These are phyloP conservation scores for Cyathus striatus DNA, from an alignment of 768 basidiomycete species.

Conservation along the genomic window DNA sequence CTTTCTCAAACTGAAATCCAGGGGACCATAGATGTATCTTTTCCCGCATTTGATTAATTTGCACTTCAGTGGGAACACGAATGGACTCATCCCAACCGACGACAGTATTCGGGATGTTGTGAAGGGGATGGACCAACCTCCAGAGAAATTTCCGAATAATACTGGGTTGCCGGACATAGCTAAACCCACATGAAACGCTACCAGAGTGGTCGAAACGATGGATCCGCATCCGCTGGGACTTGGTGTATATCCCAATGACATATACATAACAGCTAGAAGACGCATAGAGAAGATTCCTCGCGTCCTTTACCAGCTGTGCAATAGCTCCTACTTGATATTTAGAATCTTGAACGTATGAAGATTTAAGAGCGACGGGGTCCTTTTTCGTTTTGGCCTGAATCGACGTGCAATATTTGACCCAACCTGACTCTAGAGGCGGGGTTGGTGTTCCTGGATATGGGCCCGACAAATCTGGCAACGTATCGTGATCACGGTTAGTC, in stretches of 20 bases:
- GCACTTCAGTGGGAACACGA: neutral
- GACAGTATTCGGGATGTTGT: neutral
- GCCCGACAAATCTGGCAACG: neutral
- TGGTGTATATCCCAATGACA: neutral
- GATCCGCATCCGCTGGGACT: neutral
- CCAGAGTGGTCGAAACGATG: conserved; percentile 1
- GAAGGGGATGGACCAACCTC: neutral
- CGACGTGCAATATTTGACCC: neutral
- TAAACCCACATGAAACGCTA: neutral
- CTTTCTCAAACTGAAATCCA: neutral
- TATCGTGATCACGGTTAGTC: neutral
- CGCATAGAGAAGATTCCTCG: neutral
- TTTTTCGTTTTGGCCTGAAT: neutral
- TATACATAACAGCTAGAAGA: neutral
- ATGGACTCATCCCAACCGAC: neutral
- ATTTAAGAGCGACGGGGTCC: neutral
- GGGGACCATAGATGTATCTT: neutral
- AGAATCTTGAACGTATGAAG: neutral
- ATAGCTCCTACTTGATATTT: neutral
- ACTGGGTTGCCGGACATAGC: neutral
- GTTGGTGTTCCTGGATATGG: neutral
- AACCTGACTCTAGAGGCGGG: neutral
- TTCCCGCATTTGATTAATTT: neutral
- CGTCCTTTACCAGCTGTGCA: neutral
- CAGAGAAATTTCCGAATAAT: neutral